phyloP scores from a whole-genome alignment of 2,329 filamentous ascomycete species.

The Colletotrichum falcatum region DNA sequence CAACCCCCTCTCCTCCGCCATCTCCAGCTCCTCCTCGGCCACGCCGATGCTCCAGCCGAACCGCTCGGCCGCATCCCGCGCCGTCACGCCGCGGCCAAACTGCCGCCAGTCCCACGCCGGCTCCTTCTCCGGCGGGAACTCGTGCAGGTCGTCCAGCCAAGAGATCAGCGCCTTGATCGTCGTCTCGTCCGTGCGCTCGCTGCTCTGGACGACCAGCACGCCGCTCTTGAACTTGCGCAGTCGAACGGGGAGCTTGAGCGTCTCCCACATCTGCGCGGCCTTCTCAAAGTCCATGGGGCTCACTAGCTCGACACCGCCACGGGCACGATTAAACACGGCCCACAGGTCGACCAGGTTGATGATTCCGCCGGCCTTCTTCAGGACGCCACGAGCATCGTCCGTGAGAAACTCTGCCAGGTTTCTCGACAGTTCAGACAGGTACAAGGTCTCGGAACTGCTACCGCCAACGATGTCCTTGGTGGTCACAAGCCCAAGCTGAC shows the following conservation, averaged over 20 bases:
- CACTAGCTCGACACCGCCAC: conserved; percentile 93
- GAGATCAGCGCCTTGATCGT: conserved; percentile 80
- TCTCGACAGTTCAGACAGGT: conserved; percentile 86
- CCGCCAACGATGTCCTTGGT: conserved; percentile 93
- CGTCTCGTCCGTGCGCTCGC: conserved; percentile 90
- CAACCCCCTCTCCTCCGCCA: conserved; percentile 92
- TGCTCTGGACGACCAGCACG: conserved; percentile 91
- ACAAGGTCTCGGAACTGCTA: conserved; percentile 81
- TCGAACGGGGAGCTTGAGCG: conserved; percentile 85
- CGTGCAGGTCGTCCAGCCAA: conserved; percentile 83
- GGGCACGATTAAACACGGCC: conserved; percentile 93
- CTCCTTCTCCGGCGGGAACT: conserved; percentile 72
- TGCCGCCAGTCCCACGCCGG: conserved; percentile 79
- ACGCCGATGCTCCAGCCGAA: conserved; percentile 99
- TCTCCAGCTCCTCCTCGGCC: conserved; percentile 93
- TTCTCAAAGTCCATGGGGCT: conserved; percentile 93
- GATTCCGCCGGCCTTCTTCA: conserved; percentile 86
- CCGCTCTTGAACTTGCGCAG: conserved; percentile 92
- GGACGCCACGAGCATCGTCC: conserved; percentile 82
- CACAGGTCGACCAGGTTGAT: conserved; percentile 91
- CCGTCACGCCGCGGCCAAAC: conserved; percentile 89
- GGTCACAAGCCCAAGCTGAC: conserved; percentile 87
- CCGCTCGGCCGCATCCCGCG: conserved; percentile 86
- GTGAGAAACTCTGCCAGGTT: conserved; percentile 91
- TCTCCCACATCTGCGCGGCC: conserved; percentile 89